Evolutionary conservation across 1,284 basidiomycete genomes (phyloP), one percentile per base, ranked within the genome.

Genomic region (Irpex sp.): DNA sequence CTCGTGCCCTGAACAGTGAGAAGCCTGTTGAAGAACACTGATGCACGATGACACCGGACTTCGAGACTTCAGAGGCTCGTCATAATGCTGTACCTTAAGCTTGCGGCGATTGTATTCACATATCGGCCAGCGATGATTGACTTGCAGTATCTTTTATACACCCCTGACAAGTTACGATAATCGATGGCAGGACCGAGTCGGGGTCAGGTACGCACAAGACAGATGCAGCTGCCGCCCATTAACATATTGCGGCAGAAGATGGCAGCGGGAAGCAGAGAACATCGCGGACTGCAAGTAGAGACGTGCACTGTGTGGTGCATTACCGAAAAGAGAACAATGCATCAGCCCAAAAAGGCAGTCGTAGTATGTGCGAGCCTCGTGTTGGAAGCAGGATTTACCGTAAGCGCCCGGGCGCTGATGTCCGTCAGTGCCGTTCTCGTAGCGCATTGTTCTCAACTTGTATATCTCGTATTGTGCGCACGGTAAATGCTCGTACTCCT

Each of bases 261-360:
- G 11, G 40, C 8, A 44, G 40, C 40, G 40, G 26, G 15, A 44
- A 44, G 21, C 34, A 17, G 54, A 56, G 26, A 13, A 56, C 54
- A 56, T 56, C 54, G 34, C 54, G 54, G 7, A 34, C 34, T 56
- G 13, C 21, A 56, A 13, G 11, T 2, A 36, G 54, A 26, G 11
- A 11, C n/a, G 26, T 11, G 54, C 31, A 9, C 9, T 34, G 54
- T 15, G 34, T 31, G 54, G n/a, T 26, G 17, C 49, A 26, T 15
- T 56, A 34, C 54, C n/a, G 5, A 34, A 56, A 56, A 19, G 62
- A 65, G 74, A 65, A 75, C 74, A 75, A 75, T 63, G 71, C 37
- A 56, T 7, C 44, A 57, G 38, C 74, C 71, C 57, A 26, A 69
- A 64, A 65, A 62, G 70, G 72, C 63, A 73, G 67, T 68, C 63